phyloP scores from a whole-genome alignment of 2,329 filamentous ascomycete genomes.

The Diaporthe citriasiana region DNA sequence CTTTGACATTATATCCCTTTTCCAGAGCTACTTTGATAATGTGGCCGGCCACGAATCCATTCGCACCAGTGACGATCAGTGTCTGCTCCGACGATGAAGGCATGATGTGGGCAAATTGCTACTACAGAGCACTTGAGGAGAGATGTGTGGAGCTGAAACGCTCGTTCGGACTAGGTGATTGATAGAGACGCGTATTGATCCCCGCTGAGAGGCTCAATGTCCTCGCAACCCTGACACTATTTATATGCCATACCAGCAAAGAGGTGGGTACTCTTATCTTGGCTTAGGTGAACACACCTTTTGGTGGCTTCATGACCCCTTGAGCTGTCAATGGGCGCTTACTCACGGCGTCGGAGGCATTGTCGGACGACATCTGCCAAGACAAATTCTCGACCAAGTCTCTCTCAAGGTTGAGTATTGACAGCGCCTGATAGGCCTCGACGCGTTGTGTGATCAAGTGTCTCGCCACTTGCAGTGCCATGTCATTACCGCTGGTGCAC shows the following conservation, averaged over 20 bases:
- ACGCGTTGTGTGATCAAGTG: not conserved
- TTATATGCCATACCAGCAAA: not conserved
- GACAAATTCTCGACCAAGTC: not conserved
- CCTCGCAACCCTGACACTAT: not conserved
- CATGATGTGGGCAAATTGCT: not conserved
- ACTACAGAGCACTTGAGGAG: too few species aligned
- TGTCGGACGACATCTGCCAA: constrained; percentile 19
- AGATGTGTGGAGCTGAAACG: not conserved
- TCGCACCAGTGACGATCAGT: constrained; percentile 36
- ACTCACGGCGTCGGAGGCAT: not conserved
- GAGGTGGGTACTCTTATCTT: not conserved
- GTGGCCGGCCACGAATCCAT: constrained; percentile 18
- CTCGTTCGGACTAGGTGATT: not conserved
- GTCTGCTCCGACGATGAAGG: constrained; percentile 14
- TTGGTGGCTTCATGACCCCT: not conserved
- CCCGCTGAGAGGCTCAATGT: too few species aligned
- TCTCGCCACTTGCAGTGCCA: not conserved
- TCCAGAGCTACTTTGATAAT: constrained; percentile 36
- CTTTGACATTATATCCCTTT: constrained; percentile 27
- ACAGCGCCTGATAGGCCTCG: not conserved
- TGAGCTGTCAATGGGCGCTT: constrained; percentile 1
- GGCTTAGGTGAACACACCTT: not conserved
- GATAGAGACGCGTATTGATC: not conserved
- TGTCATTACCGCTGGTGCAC: not conserved
- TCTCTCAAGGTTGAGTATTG: not conserved